Evolutionary conservation across 2,329 filamentous ascomycete genomes (phyloP).

Genomic region (Trichoderma sp.): DNA sequence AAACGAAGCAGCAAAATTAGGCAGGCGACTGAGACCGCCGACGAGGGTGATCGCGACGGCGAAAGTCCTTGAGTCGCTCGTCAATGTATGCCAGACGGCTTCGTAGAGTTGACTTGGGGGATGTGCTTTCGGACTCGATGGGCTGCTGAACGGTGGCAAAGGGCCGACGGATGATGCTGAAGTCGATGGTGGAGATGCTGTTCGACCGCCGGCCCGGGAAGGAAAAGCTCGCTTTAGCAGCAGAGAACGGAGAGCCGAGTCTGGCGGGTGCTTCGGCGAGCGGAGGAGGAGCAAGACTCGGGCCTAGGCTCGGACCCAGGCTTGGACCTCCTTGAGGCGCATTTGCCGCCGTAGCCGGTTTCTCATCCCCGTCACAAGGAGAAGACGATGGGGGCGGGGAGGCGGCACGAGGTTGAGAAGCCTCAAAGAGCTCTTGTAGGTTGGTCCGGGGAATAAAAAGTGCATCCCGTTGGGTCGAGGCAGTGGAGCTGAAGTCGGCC

Average conservation of each 20-base stretch:
- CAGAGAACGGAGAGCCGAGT: slow-evolving; percentile 58
- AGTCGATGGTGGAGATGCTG: slow-evolving; percentile 44
- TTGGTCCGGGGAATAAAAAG: slow-evolving; percentile 43
- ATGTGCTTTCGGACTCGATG: slow-evolving; percentile 33
- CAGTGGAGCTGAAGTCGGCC: slow-evolving; percentile 36
- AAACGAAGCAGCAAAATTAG: slow-evolving; percentile 21
- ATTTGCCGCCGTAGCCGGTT: background rate
- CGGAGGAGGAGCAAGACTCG: slow-evolving; percentile 30
- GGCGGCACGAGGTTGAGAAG: slow-evolving; percentile 25
- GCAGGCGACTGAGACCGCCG: slow-evolving; percentile 47
- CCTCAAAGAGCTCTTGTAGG: slow-evolving; percentile 40
- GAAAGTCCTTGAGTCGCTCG: slow-evolving; percentile 54
- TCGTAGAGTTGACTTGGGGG: slow-evolving; percentile 42
- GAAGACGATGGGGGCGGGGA: background rate
- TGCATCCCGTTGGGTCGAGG: slow-evolving; percentile 34
- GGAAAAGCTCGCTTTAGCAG: slow-evolving; percentile 51
- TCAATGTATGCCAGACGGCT: slow-evolving; percentile 57
- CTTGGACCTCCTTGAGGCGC: slow-evolving; percentile 2
- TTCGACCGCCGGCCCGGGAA: slow-evolving; percentile 57
- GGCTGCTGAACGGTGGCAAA: slow-evolving; percentile 56
- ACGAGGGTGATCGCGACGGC: slow-evolving; percentile 40
- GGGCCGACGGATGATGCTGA: slow-evolving; percentile 45
- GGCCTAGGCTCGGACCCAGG: background rate
- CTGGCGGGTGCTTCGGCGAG: slow-evolving; percentile 42
- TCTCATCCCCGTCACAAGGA: background rate